Conservation (phyloP, 1,284 basidiomycete genomes). For the Pyrrhoderma lamaoense region DNA sequence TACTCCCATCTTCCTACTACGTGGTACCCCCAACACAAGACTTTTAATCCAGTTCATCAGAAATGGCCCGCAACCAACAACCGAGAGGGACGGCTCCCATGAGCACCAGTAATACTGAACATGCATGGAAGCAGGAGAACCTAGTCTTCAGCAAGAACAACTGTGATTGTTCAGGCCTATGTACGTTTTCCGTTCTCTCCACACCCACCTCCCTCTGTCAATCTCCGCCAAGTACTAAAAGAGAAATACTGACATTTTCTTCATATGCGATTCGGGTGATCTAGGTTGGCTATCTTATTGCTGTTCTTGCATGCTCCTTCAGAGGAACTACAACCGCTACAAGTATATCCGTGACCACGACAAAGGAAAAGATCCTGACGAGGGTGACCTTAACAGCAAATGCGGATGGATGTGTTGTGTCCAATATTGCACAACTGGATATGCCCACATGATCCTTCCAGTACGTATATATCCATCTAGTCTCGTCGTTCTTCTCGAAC, state of each 20-base stretch:
- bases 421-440: neutral
- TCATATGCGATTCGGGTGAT: too few species aligned
- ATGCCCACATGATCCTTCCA: conserved; percentile 1
- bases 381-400: conserved; percentile 9
- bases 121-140: neutral
- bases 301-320: neutral
- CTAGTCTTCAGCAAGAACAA: conserved; percentile 3
- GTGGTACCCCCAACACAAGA: neutral
- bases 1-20: too few species aligned
- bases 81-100: too few species aligned
- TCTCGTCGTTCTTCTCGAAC: neutral
- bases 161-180: conserved; percentile 6
- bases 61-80: too few species aligned
- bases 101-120: neutral
- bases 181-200: neutral
- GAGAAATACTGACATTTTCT: too few species aligned
- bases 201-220: neutral
- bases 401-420: conserved; percentile 4
- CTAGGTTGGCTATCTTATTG: conserved; percentile 8
- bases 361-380: neutral
- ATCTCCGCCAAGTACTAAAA: too few species aligned
- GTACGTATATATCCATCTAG: neutral
- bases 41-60: conserved; percentile 10
- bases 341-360: conserved; percentile 1
- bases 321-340: conserved; percentile 16